These are phyloP conservation scores for Mycena metata DNA, from an alignment of 768 basidiomycete species.

Conservation along the genomic window DNA sequence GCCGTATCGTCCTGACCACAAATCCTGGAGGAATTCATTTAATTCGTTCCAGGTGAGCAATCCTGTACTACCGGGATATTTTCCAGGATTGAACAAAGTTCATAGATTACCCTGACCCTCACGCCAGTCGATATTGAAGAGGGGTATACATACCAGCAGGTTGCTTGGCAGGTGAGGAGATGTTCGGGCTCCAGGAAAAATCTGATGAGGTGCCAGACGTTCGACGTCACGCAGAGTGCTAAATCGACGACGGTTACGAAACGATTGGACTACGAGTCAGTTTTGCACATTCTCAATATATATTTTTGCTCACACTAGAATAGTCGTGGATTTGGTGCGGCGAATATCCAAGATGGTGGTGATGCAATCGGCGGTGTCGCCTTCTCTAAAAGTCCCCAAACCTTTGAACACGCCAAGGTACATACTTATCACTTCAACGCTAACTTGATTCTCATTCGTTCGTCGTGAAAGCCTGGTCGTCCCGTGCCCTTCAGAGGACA, in stretches of 20 bases:
- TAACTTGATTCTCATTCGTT: neutral
- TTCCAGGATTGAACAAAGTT: neutral
- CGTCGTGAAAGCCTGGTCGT: neutral
- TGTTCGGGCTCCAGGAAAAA: neutral
- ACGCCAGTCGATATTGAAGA: conserved; percentile 7
- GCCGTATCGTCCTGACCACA: neutral
- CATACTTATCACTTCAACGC: too few species aligned
- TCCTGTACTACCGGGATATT: neutral
- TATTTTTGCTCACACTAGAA: too few species aligned
- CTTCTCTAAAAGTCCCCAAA: neutral
- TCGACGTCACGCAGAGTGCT: neutral
- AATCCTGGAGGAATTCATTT: neutral
- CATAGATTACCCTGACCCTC: conserved; percentile 7
- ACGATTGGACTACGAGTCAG: too few species aligned
- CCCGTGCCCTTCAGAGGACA: neutral
- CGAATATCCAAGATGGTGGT: neutral
- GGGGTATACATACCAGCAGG: conserved; percentile 1
- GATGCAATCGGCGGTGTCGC: neutral
- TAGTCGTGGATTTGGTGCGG: neutral
- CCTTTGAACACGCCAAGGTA: conserved; percentile 6
- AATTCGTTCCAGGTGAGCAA: conserved; percentile 7
- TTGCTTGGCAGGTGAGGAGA: conserved; percentile 13
- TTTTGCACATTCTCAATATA: too few species aligned
- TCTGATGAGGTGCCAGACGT: conserved; percentile 7
- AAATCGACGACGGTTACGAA: neutral